These are phyloP conservation scores for Leccinum subgranulosum DNA, from an alignment of 768 basidiomycete genomes.

Conservation along the genomic window DNA sequence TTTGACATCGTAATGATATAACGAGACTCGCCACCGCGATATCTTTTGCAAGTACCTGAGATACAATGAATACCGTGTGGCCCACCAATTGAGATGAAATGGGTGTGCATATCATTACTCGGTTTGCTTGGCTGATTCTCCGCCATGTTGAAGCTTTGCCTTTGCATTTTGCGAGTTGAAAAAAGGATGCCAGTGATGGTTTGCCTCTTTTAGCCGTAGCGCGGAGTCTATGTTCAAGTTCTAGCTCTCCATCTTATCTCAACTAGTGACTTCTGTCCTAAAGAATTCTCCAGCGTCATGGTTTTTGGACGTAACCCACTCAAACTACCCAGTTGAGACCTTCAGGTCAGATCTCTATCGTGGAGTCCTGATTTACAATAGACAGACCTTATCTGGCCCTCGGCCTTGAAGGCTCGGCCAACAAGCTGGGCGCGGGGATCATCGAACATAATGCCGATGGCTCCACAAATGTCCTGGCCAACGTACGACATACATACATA, in stretches of 20 bases:
- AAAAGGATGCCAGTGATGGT: no score
- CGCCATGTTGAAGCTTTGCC: no score
- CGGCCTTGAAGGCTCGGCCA: conserved; percentile 96
- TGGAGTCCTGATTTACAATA: conserved; percentile 27
- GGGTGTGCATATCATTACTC: no score
- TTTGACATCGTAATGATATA: background rate
- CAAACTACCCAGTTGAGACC: conserved; percentile 32
- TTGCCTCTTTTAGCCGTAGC: no score
- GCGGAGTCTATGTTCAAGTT: no score
- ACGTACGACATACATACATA: conserved; percentile 97
- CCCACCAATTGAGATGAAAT: background rate
- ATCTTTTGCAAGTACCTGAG: background rate
- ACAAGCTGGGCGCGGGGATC: conserved; percentile 94
- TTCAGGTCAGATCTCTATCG: conserved; percentile 12
- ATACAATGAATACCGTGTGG: background rate
- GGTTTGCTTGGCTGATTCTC: background rate
- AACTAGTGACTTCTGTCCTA: background rate
- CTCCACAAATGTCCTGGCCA: conserved; percentile 76
- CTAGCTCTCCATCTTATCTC: background rate
- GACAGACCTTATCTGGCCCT: conserved; percentile 79
- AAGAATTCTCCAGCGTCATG: conserved; percentile 22
- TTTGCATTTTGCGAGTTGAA: no score
- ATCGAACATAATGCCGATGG: conserved; percentile 80
- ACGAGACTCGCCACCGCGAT: background rate
- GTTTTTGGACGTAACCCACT: conserved; percentile 19